Evolutionary conservation across 1,284 basidiomycete genomes (phyloP).

Genomic region (Malassezia furfur): DNA sequence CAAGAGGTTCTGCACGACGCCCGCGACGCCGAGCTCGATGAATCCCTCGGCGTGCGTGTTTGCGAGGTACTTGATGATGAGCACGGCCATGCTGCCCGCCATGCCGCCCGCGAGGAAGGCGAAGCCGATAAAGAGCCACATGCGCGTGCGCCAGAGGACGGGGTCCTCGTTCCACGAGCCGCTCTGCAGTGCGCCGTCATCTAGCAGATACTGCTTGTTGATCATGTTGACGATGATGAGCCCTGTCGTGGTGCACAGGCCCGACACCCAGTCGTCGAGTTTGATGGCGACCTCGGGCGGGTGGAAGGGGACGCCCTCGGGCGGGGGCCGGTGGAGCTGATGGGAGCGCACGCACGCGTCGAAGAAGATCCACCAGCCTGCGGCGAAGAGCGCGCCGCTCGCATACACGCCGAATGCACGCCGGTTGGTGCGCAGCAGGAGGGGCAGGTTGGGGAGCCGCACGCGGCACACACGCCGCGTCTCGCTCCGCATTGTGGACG

Average conservation of each 20-base stretch:
- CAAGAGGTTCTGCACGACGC: constrained; percentile 79
- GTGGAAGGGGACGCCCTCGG: constrained; percentile 59
- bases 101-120: constrained; percentile 91
- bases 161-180: constrained; percentile 50
- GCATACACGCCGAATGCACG: constrained; percentile 79
- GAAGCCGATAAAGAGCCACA: constrained; percentile 88
- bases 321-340: constrained; percentile 58
- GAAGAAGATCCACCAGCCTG: constrained; percentile 90
- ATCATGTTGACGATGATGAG: constrained; percentile 88
- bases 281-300: constrained; percentile 63
- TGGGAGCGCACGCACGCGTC: constrained; percentile 78
- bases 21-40: constrained; percentile 83
- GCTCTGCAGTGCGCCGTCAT: constrained; percentile 50
- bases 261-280: constrained; percentile 91
- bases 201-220: constrained; percentile 77
- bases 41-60: constrained; percentile 65
- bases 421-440: constrained; percentile 53
- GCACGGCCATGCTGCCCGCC: constrained; percentile 78
- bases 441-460: constrained; percentile 50
- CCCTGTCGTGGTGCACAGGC: constrained; percentile 82
- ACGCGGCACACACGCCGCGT: constrained; percentile 68
- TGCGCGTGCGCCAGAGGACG: constrained; percentile 74
- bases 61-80: constrained; percentile 85
- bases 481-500: constrained; percentile 51
- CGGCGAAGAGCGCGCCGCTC: constrained; percentile 79